These are phyloP conservation scores for Talaromyces piceae DNA, from an alignment of 2,329 filamentous ascomycete species.

Conservation along the genomic window DNA sequence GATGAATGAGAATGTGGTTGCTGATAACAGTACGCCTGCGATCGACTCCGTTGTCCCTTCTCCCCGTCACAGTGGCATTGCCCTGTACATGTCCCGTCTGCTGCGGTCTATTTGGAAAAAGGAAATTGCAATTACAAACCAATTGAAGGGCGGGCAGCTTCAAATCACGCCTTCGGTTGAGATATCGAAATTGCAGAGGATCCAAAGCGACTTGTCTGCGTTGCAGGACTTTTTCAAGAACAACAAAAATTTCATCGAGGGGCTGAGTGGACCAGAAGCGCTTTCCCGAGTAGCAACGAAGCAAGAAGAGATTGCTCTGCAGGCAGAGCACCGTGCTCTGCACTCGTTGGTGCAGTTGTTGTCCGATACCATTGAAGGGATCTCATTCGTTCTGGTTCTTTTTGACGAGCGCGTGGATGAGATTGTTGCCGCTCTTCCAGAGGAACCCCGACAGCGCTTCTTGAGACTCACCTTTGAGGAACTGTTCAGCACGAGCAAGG, in stretches of 20 bases:
- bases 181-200: constrained; percentile 59
- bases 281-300: constrained; percentile 69
- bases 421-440: constrained; percentile 70
- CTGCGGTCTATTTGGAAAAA: constrained; percentile 83
- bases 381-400: constrained; percentile 88
- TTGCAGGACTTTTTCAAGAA: constrained; percentile 73
- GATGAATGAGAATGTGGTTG: constrained; percentile 66
- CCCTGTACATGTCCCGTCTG: constrained; percentile 80
- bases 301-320: constrained; percentile 84
- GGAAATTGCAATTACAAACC: constrained; percentile 56
- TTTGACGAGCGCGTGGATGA: constrained; percentile 92
- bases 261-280: constrained; percentile 82
- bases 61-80: constrained; percentile 79
- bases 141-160: constrained; percentile 34
- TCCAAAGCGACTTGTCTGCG: constrained; percentile 74
- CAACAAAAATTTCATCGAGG: constrained; percentile 91
- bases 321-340: constrained; percentile 89
- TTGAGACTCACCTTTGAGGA: constrained; percentile 76
- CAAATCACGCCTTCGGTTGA: constrained; percentile 61
- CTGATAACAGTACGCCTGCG: constrained; percentile 54
- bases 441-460: constrained; percentile 60
- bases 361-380: constrained; percentile 87
- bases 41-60: constrained; percentile 82
- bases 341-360: constrained; percentile 80
- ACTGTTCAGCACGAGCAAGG: constrained; percentile 70